Percentiles rank a stretch among this genome's conserved stretches.
These are phyloP conservation scores for Caryocar brasiliense DNA, from an alignment of 441 rosid species.

Conservation along the genomic window DNA sequence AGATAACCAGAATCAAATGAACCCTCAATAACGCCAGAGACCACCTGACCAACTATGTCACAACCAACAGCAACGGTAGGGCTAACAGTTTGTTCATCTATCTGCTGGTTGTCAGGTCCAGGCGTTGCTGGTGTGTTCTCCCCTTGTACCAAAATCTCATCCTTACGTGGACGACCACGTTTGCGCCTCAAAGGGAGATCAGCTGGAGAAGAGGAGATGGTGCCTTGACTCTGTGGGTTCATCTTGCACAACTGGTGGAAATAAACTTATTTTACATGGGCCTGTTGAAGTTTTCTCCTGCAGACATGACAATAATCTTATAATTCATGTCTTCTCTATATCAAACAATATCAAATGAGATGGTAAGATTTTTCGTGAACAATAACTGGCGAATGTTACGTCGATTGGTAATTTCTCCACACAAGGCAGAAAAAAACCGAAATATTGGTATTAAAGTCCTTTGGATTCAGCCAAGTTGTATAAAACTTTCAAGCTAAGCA, in stretches of 20 bases:
- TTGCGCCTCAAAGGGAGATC: constrained; percentile 45
- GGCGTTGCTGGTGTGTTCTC: constrained; percentile 24
- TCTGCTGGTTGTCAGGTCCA: constrained; percentile 18
- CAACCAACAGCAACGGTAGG: constrained; percentile 6
- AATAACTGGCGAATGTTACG: neutral
- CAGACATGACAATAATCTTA: neutral
- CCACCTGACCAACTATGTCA: constrained; percentile 48
- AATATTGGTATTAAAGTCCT: too few relatives aligned
- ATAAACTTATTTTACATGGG: neutral
- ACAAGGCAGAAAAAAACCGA: too few relatives aligned
- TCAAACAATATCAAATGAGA: neutral
- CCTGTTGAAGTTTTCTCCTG: constrained; percentile 5
- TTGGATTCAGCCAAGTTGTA: too few relatives aligned
- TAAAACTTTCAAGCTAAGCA: too few relatives aligned
- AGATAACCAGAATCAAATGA: constrained; percentile 68
- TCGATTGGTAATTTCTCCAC: too few relatives aligned
- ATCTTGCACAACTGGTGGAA: constrained; percentile 22
- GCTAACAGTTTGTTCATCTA: constrained; percentile 18
- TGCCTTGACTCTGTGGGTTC: constrained; percentile 38
- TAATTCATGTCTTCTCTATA: neutral
- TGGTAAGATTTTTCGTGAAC: too few relatives aligned
- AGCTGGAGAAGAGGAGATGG: constrained; percentile 25
- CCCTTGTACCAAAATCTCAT: constrained; percentile 29
- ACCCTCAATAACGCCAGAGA: constrained; percentile 64
- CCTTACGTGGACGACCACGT: constrained; percentile 73